Base-by-base conservation (phyloP, 139 green algal species). In the Desmodesmus armatus region DNA sequence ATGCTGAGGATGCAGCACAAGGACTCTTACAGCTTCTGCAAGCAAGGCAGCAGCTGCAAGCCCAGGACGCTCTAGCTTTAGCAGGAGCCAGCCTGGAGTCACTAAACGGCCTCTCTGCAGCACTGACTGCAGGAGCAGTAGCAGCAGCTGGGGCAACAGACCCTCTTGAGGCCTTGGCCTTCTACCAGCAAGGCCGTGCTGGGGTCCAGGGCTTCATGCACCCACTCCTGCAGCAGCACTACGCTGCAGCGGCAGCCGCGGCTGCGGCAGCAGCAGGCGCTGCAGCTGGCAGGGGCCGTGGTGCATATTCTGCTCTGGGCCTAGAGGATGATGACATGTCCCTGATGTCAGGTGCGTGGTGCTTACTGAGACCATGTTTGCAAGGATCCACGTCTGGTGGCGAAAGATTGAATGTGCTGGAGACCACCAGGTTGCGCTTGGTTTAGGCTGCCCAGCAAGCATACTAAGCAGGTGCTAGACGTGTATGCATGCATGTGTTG, bases 211-310 rank as follows among this genome's bases (percentile, higher is more conserved):
- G 7, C 33, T 80, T 43, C 35, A 80, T 80, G 47, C 73, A 80
- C 37, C 73, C 73, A 3, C 33, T 80, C 31, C 33, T 80, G 73
- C 73, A 80, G 49, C 73, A 80, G 17, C 67, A 67, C 23, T 65
- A 79, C 47, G 44, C 44, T 9, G n/a, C 41, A 33, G 55, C 29
- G 31, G 27, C 63, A 72, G 6, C n/a, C 37, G 66, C 47, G 7
- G 47, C 47, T 55, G 47, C 47, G 7, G 47, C 47, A 21, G 47
- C 47, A 21, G 66, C 0, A 23, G 66, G n/a, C n/a, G 37, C 23
- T 53, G 0, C 11, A 51, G 15, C 9, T 0, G 3, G 31, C 37
- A 31, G 27, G 66, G 66, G 33, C 11, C 47, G 33, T 4, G 49
- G 35, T 17, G 19, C 35, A 72, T 72, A 33, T 44, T 7, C 49